phyloP scores from a whole-genome alignment of 2,329 filamentous ascomycete species.

The Aspergillus carbonarius region DNA sequence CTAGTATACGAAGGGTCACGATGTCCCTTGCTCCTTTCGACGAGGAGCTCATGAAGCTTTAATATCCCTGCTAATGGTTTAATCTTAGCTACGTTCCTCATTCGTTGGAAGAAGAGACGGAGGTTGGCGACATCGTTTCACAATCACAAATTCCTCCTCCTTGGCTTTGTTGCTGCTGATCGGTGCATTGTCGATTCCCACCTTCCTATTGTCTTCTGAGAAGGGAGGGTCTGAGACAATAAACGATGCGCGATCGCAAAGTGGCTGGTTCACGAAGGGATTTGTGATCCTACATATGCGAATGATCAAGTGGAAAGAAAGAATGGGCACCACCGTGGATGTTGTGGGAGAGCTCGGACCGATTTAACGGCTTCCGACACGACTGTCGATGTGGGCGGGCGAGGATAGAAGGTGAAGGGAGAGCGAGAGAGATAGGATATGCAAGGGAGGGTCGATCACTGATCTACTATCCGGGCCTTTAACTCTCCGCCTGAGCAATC shows the following conservation, averaged over 20 bases:
- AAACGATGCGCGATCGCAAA: no score
- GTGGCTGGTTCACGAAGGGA: no score
- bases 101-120: background rate
- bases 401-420: no score
- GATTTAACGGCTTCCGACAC: no score
- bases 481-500: background rate
- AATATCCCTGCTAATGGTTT: background rate
- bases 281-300: no score
- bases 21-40: background rate
- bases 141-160: background rate
- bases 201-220: no score
- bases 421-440: background rate
- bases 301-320: no score
- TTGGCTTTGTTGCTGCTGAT: background rate
- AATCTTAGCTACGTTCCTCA: background rate
- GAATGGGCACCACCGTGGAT: no score
- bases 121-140: background rate
- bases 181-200: background rate
- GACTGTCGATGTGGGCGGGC: no score
- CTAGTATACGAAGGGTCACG: background rate
- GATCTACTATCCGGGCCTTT: slow-evolving; percentile 3
- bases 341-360: no score
- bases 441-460: slow-evolving; percentile 7
- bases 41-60: background rate
- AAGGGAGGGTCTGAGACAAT: no score